These are phyloP conservation scores for Agaricus subrufescens DNA, from an alignment of 768 basidiomycete species.

Conservation along the genomic window DNA sequence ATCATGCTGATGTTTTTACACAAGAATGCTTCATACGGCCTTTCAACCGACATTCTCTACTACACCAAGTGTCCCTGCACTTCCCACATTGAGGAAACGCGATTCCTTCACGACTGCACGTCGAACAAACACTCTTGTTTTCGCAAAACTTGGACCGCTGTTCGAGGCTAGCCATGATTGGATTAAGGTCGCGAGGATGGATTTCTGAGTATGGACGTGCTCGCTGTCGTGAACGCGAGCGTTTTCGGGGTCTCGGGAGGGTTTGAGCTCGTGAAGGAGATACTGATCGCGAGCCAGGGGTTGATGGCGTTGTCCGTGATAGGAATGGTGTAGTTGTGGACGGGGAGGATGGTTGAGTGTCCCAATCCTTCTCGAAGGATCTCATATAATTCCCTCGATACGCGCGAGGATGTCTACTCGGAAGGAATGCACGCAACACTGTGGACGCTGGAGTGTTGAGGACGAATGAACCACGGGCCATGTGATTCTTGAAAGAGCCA, in stretches of 20 bases:
- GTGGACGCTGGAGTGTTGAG: slow-evolving; percentile 12
- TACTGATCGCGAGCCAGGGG: slow-evolving; percentile 9
- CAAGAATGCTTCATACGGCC: slow-evolving; percentile 52
- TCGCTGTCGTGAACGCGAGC: slow-evolving; percentile 5
- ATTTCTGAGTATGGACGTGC: neutral
- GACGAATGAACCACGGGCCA: slow-evolving; percentile 23
- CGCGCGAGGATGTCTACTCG: neutral
- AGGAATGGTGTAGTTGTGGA: slow-evolving; percentile 16
- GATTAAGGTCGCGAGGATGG: slow-evolving; percentile 26
- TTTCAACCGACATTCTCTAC: slow-evolving; percentile 51
- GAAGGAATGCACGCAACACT: slow-evolving; percentile 5
- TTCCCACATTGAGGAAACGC: slow-evolving; percentile 61
- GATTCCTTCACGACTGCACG: slow-evolving; percentile 47
- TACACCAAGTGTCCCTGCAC: slow-evolving; percentile 61
- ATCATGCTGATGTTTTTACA: neutral
- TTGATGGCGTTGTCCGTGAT: slow-evolving; percentile 15
- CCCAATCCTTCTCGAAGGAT: slow-evolving; percentile 13
- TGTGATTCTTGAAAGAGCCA: slow-evolving; percentile 16
- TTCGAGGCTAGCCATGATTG: slow-evolving; percentile 49
- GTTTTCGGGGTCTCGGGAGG: slow-evolving; percentile 17
- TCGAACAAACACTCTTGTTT: slow-evolving; percentile 36
- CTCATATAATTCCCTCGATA: slow-evolving; percentile 15
- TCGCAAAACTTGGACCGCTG: slow-evolving; percentile 45
- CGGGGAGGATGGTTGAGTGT: slow-evolving; percentile 11
- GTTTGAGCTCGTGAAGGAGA: slow-evolving; percentile 13